Evolutionary conservation across 768 basidiomycete genomes (phyloP).

Genomic region (Boletellus ananas): DNA sequence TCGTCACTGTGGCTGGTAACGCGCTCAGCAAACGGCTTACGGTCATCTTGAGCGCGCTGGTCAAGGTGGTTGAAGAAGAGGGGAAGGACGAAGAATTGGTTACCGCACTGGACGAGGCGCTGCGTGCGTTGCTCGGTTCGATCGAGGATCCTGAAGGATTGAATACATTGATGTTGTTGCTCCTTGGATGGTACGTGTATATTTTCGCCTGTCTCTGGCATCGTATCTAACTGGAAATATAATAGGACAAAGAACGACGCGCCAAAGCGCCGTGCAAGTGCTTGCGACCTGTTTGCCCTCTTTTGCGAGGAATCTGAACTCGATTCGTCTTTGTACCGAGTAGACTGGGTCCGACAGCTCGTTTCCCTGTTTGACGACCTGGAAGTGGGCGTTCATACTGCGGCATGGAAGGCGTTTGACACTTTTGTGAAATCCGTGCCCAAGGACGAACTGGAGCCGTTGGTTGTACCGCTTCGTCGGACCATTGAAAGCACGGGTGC

Average conservation of each 20-base stretch:
- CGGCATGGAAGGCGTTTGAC: too few relatives aligned
- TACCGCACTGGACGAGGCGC: constrained; percentile 71
- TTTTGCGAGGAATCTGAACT: constrained; percentile 84
- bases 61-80: constrained; percentile 70
- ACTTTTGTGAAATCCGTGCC: too few relatives aligned
- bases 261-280: constrained; percentile 69
- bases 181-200: constrained; percentile 79
- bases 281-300: constrained; percentile 69
- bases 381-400: too few relatives aligned
- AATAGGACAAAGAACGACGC: too few relatives aligned
- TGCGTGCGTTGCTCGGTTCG: constrained; percentile 70
- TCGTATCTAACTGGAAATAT: background rate
- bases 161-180: constrained; percentile 81
- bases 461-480: too few relatives aligned
- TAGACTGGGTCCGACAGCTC: constrained; percentile 94
- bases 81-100: constrained; percentile 60
- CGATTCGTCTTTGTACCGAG: constrained; percentile 79
- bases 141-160: constrained; percentile 84
- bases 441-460: too few relatives aligned
- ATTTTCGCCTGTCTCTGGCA: background rate
- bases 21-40: constrained; percentile 83
- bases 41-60: constrained; percentile 73
- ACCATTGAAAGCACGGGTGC: too few relatives aligned
- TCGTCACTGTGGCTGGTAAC: constrained; percentile 91
- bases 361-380: constrained; percentile 82